A percentile compares a stretch with the other conserved stretches of the same genome.
These are phyloP conservation scores for Thamnidium elegans DNA, from an alignment of 192 early-diverging fungal species.

Conservation along the genomic window DNA sequence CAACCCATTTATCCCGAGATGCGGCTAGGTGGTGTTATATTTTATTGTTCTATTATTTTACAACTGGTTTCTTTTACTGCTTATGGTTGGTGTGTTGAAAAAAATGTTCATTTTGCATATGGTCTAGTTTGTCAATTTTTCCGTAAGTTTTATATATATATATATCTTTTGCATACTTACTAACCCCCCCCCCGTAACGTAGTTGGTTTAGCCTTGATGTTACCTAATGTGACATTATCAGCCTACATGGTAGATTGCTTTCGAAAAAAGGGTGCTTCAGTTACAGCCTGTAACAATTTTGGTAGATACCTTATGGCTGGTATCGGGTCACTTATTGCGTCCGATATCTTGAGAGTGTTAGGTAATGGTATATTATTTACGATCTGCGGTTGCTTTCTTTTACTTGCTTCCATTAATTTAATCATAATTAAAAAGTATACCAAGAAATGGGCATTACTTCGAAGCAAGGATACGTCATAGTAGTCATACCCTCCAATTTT, in stretches of 20 bases:
- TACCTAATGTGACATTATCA: slow-evolving; percentile 27
- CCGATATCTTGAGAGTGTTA: slow-evolving; percentile 22
- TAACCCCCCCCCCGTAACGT: not conserved
- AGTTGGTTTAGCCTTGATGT: slow-evolving; percentile 34
- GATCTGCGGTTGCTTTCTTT: slow-evolving; percentile 8
- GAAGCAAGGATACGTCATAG: too few relatives aligned
- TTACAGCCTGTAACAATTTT: slow-evolving; percentile 38
- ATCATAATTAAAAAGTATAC: not conserved
- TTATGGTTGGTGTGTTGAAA: slow-evolving; percentile 36
- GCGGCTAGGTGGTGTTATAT: slow-evolving; percentile 22
- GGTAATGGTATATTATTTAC: slow-evolving; percentile 35
- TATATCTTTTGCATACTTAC: slow-evolving; percentile 3
- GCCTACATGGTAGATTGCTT: slow-evolving; percentile 41
- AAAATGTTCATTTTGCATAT: slow-evolving; percentile 34
- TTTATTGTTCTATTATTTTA: slow-evolving; percentile 17
- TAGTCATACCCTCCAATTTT: too few relatives aligned
- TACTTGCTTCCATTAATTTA: slow-evolving; percentile 6
- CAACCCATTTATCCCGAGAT: slow-evolving; percentile 21
- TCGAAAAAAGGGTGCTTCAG: slow-evolving; percentile 28
- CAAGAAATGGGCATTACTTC: slow-evolving; percentile 5
- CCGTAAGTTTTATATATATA: slow-evolving; percentile 24
- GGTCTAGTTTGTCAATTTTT: slow-evolving; percentile 29
- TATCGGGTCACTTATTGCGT: slow-evolving; percentile 33
- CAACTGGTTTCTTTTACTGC: slow-evolving; percentile 10
- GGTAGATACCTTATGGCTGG: slow-evolving; percentile 32